phyloP scores from a whole-genome alignment of 331 rosid genomes.

The Rhamnella rubrinervis region DNA sequence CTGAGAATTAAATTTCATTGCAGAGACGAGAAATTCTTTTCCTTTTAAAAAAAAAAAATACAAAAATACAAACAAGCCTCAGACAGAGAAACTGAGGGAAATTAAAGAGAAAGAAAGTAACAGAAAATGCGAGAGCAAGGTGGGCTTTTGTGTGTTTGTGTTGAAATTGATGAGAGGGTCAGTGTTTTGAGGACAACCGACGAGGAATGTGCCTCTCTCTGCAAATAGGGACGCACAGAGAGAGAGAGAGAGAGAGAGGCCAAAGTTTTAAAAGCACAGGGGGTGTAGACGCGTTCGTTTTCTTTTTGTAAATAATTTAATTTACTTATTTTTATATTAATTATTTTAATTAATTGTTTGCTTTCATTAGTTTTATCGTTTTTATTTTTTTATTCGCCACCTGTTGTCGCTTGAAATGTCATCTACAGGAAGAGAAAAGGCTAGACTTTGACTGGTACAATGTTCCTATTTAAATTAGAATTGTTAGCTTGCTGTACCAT shows the following conservation, averaged over 20 bases:
- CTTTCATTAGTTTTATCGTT: too few relatives aligned
- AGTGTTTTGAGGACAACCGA: conserved; percentile 40
- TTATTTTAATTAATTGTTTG: neutral
- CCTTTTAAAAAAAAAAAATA: neutral
- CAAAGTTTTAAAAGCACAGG: conserved; percentile 26
- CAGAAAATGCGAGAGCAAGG: conserved; percentile 5
- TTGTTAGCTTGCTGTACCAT: too few relatives aligned
- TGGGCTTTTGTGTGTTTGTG: conserved; percentile 18
- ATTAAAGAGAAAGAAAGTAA: neutral
- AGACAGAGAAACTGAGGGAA: neutral
- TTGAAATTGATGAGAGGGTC: conserved; percentile 26
- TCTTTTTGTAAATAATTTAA: neutral
- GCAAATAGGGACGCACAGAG: conserved; percentile 17
- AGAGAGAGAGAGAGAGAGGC: conserved; percentile 8
- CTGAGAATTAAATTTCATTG: conserved; percentile 46
- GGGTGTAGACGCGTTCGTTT: conserved; percentile 45
- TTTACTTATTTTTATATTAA: neutral
- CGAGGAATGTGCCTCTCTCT: conserved; percentile 35
- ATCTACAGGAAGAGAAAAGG: conserved; percentile 6
- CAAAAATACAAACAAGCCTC: neutral
- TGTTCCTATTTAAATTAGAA: neutral
- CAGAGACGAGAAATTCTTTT: neutral
- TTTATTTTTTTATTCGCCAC: neutral
- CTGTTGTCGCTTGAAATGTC: neutral
- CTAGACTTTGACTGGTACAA: neutral